Conservation (phyloP, 2,329 filamentous ascomycete species). For the Clarireedia monteithiana region DNA sequence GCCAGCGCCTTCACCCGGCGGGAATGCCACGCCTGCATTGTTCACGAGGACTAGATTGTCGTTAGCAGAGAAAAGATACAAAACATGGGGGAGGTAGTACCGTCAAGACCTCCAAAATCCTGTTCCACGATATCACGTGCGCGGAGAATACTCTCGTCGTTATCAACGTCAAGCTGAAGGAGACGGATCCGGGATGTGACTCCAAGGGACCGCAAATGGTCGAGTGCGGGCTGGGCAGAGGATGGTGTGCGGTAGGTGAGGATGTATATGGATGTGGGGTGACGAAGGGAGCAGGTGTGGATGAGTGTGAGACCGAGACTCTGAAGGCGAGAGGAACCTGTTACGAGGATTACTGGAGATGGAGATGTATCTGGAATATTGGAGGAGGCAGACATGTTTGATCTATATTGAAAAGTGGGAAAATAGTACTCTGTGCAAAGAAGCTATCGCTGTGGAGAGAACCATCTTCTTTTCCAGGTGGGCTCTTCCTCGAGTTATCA, state of each 20-base stretch:
- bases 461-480: background rate
- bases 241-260: constrained; percentile 24
- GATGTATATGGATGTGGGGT: constrained; percentile 24
- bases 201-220: constrained; percentile 19
- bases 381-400: background rate
- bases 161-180: constrained; percentile 25
- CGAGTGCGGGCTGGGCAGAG: constrained; percentile 24
- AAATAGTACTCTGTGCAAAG: background rate
- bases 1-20: background rate
- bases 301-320: constrained; percentile 29
- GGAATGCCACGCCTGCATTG: background rate
- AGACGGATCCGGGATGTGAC: constrained; percentile 19
- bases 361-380: background rate
- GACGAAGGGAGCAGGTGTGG: constrained; percentile 23
- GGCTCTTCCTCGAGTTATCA: background rate
- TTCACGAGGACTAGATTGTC: background rate
- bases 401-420: background rate
- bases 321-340: background rate
- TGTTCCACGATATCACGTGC: constrained; percentile 17
- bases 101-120: constrained; percentile 25
- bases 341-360: background rate
- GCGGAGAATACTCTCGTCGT: constrained; percentile 21
- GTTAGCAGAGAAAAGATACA: background rate
- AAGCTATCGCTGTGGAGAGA: background rate
- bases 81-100: constrained; percentile 7